Base-by-base conservation (phyloP, 495 filamentous ascomycete genomes). In the Usnea hakonensis region DNA sequence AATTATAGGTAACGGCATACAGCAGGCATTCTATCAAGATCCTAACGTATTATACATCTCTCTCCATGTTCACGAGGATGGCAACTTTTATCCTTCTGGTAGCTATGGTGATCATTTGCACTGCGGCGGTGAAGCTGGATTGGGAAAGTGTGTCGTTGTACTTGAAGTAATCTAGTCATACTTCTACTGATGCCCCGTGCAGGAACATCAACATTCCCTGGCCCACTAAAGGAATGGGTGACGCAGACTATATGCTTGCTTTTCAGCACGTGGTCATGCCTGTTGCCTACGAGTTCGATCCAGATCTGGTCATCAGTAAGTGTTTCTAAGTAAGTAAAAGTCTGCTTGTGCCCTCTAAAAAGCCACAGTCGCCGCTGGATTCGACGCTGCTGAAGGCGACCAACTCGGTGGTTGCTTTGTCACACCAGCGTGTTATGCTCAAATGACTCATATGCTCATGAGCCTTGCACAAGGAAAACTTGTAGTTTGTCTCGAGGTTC, bases 371-470 rank as follows among this genome's bases (percentile, higher is more conserved):
- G 91, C 95, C 8, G 92, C 94, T 64, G 94, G 94, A 2, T 99
- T 99, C 63, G 94, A 99, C 74, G 94, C 94, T 7, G 94, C 94
- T 3, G 90, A 84, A 48, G 94, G 95, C 10, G 94, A 99, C 73
- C 86, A 89, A 59, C 80, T 99, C 23, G 94, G 94, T 41, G 90
- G 86, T 37, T 99, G 95, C 71, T 91, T 87, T 67, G 93, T 97
- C 7, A 86, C 91, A 0, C 94, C 94, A 0, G 74, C 85, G 28
- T 93, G 95, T 69, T 99, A 97, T 71, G 90, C 91, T 23, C 93
- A 97, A 68, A 97, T 99, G 94, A 97, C 95, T 11, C 90, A 96
- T 69, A 96, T 97, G 92, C 81, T 99, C 21, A 97, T 97, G 91
- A 87, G 87, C 16, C 82, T 99, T n/a, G 92, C 94, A 3, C 78